These are phyloP conservation scores for Prunus davidiana DNA, from an alignment of 306 rosid genomes.

Conservation along the genomic window DNA sequence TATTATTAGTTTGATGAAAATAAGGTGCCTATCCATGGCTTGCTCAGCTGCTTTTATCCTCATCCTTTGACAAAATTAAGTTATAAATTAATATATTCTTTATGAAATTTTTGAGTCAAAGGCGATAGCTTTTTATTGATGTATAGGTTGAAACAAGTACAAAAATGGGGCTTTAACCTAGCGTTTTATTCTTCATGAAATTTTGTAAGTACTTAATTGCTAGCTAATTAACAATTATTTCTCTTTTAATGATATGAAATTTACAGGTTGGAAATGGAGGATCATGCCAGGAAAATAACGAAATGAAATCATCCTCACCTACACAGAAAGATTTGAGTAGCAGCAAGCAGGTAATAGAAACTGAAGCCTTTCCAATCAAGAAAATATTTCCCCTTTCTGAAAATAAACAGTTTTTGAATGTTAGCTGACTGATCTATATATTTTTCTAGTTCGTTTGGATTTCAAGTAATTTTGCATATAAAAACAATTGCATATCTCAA, in stretches of 20 bases:
- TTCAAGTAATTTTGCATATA: background rate
- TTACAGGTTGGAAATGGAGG: conserved; percentile 24
- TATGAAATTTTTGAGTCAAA: background rate
- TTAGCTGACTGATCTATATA: background rate
- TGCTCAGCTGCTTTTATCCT: background rate
- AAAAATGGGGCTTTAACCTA: too few species aligned
- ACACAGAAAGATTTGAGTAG: conserved; percentile 2
- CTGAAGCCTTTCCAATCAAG: background rate
- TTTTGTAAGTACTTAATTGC: background rate
- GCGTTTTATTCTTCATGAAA: background rate
- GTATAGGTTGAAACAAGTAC: too few species aligned
- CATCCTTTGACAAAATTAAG: background rate
- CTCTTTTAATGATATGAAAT: background rate
- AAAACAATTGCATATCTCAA: background rate
- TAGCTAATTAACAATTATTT: background rate
- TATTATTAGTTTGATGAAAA: too few species aligned
- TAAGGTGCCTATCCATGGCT: background rate
- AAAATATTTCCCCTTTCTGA: background rate
- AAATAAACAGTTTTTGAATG: background rate
- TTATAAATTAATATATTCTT: background rate
- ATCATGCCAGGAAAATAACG: background rate
- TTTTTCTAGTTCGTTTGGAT: background rate
- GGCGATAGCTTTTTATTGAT: too few species aligned
- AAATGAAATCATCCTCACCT: conserved; percentile 22
- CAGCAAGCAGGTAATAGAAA: conserved; percentile 1